Evolutionary conservation across 345 rosid species (phyloP), one percentile per base, ranked within the genome.

Genomic region (Citrus medica): DNA sequence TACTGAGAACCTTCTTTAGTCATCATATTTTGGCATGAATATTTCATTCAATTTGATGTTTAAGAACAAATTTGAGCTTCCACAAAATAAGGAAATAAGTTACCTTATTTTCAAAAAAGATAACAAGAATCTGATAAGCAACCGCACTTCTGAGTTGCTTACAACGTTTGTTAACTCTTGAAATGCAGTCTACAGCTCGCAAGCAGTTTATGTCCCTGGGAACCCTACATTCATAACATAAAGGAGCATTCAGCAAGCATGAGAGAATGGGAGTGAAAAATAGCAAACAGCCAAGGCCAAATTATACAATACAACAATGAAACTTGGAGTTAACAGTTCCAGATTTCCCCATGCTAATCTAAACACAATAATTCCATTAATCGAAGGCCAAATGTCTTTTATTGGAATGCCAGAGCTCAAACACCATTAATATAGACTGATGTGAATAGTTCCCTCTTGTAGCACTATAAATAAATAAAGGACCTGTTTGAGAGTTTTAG

Each of bases 121-220:
- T 65, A 74, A 81, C 79, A 71, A 96, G 89, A 81, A 91, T 84
- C 67, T 88, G 87, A 72, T 86, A 77, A 76, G 99, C 87, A 35
- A 89, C 61, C 35, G 82, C 83, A 78, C 95, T 92, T 84, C 88
- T 88, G 67, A 96, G 85, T 74, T 82, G 81, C 84, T 90, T 91
- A 85, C 88, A 84, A 72, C 94, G 92, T 63, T 79, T 32, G 59
- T 83, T 84, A 19, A 83, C 73, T 56, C 92, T 93, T 30, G 90
- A 83, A 69, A 96, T 84, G 65, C 90, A 96, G 85, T 92, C 97
- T 58, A 96, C 91, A 70, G 83, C 75, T 79, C 78, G 87, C 87
- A 92, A 81, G 89, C 98, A 90, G 79, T 92, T 96, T 83, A 92
- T 80, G 80, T 94, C 97, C 76, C 68, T 78, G 33, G 97, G 93